Percentiles rank a stretch among this genome's conserved stretches.
Evolutionary conservation across 2,329 filamentous ascomycete genomes (phyloP).

Genomic region (Cercospora brassicicola): DNA sequence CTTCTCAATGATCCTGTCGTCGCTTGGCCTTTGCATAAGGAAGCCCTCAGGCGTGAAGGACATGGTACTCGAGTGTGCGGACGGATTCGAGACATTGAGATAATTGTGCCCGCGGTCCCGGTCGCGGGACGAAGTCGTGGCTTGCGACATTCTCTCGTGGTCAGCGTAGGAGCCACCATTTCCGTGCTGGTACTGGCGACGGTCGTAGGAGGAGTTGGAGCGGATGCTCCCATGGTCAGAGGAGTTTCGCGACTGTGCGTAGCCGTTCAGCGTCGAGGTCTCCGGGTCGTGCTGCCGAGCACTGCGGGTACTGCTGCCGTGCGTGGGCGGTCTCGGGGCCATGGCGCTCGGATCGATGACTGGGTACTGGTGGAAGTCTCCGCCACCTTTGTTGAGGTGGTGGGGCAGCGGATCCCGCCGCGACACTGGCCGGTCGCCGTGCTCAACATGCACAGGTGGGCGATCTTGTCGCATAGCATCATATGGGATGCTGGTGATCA

Average conservation of each 20-base stretch:
- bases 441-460: constrained; percentile 71
- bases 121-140: constrained; percentile 42
- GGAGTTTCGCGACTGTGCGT: constrained; percentile 33
- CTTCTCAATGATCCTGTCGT: constrained; percentile 81
- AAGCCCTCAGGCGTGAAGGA: constrained; percentile 57
- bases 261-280: constrained; percentile 55
- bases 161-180: constrained; percentile 49
- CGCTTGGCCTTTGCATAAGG: constrained; percentile 69
- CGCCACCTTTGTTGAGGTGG: constrained; percentile 73
- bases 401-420: constrained; percentile 76
- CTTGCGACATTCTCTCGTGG: constrained; percentile 43
- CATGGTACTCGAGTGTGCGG: constrained; percentile 50
- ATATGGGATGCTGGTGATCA: constrained; percentile 87
- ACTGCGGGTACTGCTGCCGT: constrained; percentile 27
- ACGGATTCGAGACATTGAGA: constrained; percentile 46
- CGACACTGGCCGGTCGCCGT: constrained; percentile 60
- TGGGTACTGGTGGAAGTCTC: constrained; percentile 89
- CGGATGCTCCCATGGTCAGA: constrained; percentile 65
- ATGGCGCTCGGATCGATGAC: constrained; percentile 56
- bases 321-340: constrained; percentile 39
- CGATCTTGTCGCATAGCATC: constrained; percentile 67
- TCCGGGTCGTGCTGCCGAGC: constrained; percentile 27
- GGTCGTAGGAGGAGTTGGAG: constrained; percentile 61
- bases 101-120: constrained; percentile 38
- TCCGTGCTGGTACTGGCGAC: constrained; percentile 51